phyloP scores from a whole-genome alignment of 1,139 yeast genomes.

The Pichia inconspicua region DNA sequence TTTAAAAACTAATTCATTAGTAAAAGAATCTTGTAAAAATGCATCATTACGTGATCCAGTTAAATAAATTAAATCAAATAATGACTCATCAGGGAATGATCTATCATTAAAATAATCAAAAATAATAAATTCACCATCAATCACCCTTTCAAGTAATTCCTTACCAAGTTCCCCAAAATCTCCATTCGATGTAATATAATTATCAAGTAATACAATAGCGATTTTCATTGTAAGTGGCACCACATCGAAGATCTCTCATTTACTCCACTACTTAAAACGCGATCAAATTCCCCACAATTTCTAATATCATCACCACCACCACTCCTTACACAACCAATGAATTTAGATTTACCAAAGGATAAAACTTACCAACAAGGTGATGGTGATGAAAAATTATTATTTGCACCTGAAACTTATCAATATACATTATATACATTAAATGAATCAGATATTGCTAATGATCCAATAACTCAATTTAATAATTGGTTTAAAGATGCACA shows the following conservation, averaged over 20 bases:
- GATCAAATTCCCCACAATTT: background rate
- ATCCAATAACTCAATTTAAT: constrained; percentile 74
- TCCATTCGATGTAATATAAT: constrained; percentile 13
- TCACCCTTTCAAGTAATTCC: constrained; percentile 25
- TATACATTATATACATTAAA: constrained; percentile 62
- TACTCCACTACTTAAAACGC: too few relatives aligned
- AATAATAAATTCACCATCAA: constrained; percentile 25
- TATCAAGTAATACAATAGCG: constrained; percentile 9
- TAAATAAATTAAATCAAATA: constrained; percentile 39
- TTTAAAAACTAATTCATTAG: constrained; percentile 38
- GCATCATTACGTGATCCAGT: constrained; percentile 64
- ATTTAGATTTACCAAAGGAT: constrained; percentile 12
- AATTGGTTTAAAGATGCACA: constrained; percentile 82
- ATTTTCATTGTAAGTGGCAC: background rate
- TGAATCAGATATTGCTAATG: constrained; percentile 42
- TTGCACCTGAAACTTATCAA: constrained; percentile 88
- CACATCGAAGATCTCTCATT: background rate
- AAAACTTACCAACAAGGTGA: constrained; percentile 2
- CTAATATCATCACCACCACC: background rate
- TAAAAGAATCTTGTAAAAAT: constrained; percentile 31
- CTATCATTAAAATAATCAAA: constrained; percentile 39
- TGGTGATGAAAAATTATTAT: constrained; percentile 25
- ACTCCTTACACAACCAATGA: constrained; percentile 3
- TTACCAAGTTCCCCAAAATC: constrained; percentile 47
- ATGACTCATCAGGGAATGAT: constrained; percentile 32